Evolutionary conservation across 2,329 filamentous ascomycete genomes (phyloP).

Genomic region (Macrophomina pseudophaseolina): DNA sequence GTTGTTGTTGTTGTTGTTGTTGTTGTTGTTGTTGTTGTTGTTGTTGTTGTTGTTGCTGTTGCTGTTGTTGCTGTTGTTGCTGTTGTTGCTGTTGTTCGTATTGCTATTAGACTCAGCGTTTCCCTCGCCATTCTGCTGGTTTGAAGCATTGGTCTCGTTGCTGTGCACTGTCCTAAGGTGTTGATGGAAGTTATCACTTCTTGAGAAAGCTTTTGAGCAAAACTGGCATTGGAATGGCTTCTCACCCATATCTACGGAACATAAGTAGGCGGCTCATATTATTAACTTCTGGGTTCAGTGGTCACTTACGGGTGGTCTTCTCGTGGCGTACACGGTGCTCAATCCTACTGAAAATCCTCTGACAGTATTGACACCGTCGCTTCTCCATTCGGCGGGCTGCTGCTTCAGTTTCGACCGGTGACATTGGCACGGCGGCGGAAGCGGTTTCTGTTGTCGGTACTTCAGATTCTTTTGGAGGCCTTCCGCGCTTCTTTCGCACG

Average conservation of each 20-base stretch:
- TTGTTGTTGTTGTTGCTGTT: too few relatives aligned
- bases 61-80: too few relatives aligned
- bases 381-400: conserved; percentile 17
- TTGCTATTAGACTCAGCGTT: neutral
- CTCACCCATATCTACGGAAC: conserved; percentile 18
- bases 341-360: conserved; percentile 22
- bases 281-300: neutral
- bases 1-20: too few relatives aligned
- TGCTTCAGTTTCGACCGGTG: conserved; percentile 2
- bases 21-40: too few relatives aligned
- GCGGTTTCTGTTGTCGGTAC: neutral
- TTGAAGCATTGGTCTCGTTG: neutral
- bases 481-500: neutral
- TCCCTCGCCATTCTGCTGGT: conserved; percentile 11
- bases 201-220: conserved; percentile 25
- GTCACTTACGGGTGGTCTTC: conserved; percentile 23
- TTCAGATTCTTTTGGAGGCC: conserved; percentile 8
- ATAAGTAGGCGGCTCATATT: neutral
- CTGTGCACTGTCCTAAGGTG: conserved; percentile 23
- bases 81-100: neutral
- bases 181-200: conserved; percentile 25
- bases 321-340: conserved; percentile 23
- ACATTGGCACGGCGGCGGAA: neutral
- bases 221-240: conserved; percentile 18
- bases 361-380: conserved; percentile 20